Conservation (phyloP, 306 rosid species). For the Sphenostylis stenocarpa region DNA sequence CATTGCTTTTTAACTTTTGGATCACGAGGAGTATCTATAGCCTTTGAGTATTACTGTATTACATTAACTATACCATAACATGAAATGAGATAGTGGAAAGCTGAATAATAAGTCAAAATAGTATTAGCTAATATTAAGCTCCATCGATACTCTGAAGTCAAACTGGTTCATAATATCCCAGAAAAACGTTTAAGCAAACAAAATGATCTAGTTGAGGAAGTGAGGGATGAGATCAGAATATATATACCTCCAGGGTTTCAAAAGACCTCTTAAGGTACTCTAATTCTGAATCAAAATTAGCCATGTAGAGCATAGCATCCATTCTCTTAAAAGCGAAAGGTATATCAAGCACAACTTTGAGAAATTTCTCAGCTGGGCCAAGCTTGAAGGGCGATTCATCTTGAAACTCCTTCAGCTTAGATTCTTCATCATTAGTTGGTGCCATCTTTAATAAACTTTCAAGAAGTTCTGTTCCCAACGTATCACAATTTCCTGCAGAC, state of each 20-base stretch:
- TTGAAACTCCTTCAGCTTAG: conserved; percentile 66
- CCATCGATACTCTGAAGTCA: background rate
- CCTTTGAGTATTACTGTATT: background rate
- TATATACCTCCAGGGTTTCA: conserved; percentile 69
- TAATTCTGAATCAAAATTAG: conserved; percentile 87
- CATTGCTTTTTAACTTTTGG: background rate
- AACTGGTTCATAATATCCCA: background rate
- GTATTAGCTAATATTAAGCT: background rate
- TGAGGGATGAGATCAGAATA: background rate
- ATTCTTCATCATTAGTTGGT: conserved; percentile 81
- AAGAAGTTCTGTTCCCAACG: conserved; percentile 79
- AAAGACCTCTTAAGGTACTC: conserved; percentile 77
- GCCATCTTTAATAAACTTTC: conserved; percentile 93
- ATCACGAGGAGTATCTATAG: background rate
- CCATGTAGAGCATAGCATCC: conserved; percentile 90
- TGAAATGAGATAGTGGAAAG: background rate
- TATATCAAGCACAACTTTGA: conserved; percentile 76
- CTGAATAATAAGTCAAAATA: background rate
- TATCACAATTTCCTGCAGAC: conserved; percentile 69
- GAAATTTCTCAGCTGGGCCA: conserved; percentile 94
- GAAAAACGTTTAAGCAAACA: background rate
- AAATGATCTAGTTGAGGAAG: background rate
- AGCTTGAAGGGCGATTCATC: conserved; percentile 84
- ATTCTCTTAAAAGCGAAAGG: conserved; percentile 91
- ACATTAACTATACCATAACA: background rate